Base-by-base conservation (phyloP, 2,329 filamentous ascomycete genomes). In the Alternaria incomplexa region DNA sequence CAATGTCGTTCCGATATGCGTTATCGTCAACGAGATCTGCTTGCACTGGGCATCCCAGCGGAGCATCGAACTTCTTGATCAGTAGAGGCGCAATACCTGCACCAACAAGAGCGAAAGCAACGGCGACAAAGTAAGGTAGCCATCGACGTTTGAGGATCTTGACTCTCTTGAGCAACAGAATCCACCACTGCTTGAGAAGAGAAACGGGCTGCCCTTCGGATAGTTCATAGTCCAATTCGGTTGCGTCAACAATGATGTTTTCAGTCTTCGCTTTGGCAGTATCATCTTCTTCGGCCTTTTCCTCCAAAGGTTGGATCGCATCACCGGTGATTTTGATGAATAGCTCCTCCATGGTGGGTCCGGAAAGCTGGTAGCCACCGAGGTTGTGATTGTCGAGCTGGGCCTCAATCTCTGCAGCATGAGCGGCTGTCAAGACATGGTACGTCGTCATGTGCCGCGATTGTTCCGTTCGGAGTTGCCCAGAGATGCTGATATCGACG, bases 51-150 rank as follows among this genome's bases (percentile, higher is more conserved):
- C 81, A 77, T 25, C 83, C 22, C 79, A 81, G 6, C 80, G 84
- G 5, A 83, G 81, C 82, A 3, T 77, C 71, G 68, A 89, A 88
- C 56, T 82, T 80, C 47, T 85, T 85, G 15, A 97, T 83, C 68
- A 93, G 93, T 2, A 95, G 83, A 9, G 89, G 91, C 0, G 93
- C 91, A 20, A 97, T 81, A 0, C 89, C 92, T 13, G 92, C 91
- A 1, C 92, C 91, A 61, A 93, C 83, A 55, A 97, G 86, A 0
- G 93, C 93, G 13, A 97, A 88, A 1, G 91, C 69, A 43, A 97
- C 85, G 0, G 92, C 93, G 2, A 89, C 87, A 9, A 89, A 75
- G 59, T 93, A 93, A 0, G 93, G 91, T 22, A 94, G 81, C 80
- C 88, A 91, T 71, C 93, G 95, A 28, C 90, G 85, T 71, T 90